Conservation (phyloP, 148 eudicot genomes). For the Cornus kousa region DNA sequence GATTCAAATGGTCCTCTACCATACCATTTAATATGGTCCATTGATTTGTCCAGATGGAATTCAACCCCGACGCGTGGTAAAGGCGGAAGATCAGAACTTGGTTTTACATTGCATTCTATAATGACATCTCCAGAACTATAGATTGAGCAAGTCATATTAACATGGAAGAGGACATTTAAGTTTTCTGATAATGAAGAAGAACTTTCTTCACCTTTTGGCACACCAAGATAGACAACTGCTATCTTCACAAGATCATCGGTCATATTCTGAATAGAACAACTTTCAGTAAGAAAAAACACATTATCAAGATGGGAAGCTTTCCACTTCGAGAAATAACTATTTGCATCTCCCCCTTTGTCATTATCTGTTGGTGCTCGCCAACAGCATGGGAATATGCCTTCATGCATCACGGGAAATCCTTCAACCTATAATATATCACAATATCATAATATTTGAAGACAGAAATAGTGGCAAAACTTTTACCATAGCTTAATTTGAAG, state of each 20-base stretch:
- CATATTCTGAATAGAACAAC: constrained; percentile 41
- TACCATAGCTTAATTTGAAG: background rate
- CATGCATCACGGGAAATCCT: constrained; percentile 62
- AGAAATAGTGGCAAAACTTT: background rate
- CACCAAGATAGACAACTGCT: constrained; percentile 40
- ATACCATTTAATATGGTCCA: constrained; percentile 76
- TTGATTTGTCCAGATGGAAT: constrained; percentile 68
- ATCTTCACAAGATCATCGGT: constrained; percentile 55
- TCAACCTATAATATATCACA: constrained; percentile 47
- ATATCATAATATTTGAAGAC: background rate
- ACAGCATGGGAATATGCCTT: constrained; percentile 79
- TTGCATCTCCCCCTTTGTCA: constrained; percentile 78
- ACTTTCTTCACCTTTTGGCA: constrained; percentile 33
- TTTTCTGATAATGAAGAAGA: constrained; percentile 25
- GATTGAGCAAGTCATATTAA: constrained; percentile 49
- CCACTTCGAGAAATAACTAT: constrained; percentile 79
- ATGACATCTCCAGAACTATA: constrained; percentile 86
- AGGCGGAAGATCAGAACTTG: constrained; percentile 72
- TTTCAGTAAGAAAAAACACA: constrained; percentile 41
- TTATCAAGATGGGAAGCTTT: constrained; percentile 67
- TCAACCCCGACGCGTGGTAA: constrained; percentile 89
- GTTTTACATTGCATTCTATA: constrained; percentile 53
- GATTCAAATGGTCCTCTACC: constrained; percentile 96
- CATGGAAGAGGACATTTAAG: constrained; percentile 38
- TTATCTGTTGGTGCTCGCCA: constrained; percentile 99